phyloP scores from a whole-genome alignment of 2,329 filamentous ascomycete species.

The Apiospora sp. region DNA sequence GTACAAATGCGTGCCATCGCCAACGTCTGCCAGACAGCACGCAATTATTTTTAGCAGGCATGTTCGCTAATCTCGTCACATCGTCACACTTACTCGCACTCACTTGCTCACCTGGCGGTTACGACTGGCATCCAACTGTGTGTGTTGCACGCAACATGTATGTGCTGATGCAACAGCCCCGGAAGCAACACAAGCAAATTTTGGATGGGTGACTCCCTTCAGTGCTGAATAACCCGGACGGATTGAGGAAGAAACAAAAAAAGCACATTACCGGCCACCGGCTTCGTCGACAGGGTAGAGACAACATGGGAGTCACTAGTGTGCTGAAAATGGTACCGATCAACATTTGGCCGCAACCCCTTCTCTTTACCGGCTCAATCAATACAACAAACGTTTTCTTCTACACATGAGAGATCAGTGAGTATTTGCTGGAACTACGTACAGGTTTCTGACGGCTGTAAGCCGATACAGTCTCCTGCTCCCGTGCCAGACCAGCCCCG shows the following conservation, averaged over 20 bases:
- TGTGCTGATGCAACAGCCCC: not conserved
- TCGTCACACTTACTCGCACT: conserved; percentile 12
- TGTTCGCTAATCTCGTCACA: conserved; percentile 19
- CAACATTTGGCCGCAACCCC: not conserved
- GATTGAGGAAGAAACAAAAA: not conserved
- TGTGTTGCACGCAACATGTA: not conserved
- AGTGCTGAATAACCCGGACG: not conserved
- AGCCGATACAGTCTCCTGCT: not conserved
- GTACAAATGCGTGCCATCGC: not conserved
- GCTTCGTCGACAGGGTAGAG: not conserved
- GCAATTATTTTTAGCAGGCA: conserved; percentile 19
- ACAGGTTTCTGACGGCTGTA: not conserved
- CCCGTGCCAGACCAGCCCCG: conserved; percentile 1
- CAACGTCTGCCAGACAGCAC: not conserved
- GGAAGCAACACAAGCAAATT: not conserved
- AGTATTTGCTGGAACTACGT: not conserved
- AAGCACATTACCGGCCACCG: not conserved
- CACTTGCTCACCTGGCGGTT: conserved; percentile 1
- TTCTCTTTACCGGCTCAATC: not conserved
- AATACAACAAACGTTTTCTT: not conserved
- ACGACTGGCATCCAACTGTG: not conserved
- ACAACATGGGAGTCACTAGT: conserved; percentile 3
- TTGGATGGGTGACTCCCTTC: not conserved
- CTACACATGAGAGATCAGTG: not conserved
- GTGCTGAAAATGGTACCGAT: not conserved